A percentile compares a stretch with the other conserved stretches of the same genome.
Conservation (phyloP, 2,329 filamentous ascomycete genomes). For the Neonectria hederae region DNA sequence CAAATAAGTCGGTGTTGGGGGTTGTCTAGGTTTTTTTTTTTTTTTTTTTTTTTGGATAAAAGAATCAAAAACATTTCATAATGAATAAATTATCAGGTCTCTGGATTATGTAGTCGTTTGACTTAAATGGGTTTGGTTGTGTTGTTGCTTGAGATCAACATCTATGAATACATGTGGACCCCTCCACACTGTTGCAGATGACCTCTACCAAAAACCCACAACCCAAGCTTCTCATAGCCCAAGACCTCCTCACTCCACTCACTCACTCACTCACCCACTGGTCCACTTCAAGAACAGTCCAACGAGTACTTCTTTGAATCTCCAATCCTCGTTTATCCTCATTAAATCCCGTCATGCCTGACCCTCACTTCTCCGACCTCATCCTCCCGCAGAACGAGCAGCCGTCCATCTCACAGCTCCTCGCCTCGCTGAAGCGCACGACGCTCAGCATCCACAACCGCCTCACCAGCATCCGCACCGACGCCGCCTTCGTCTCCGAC, state of each 20-base stretch:
- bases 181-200: neutral
- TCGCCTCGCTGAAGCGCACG: slow-evolving; percentile 77
- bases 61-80: neutral
- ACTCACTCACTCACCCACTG: neutral
- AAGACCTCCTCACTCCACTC: neutral
- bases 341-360: slow-evolving; percentile 31
- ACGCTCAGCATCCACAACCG: slow-evolving; percentile 85
- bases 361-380: slow-evolving; percentile 52
- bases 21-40: slow-evolving; percentile 3
- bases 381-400: slow-evolving; percentile 65
- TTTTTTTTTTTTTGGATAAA: slow-evolving; percentile 8
- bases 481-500: slow-evolving; percentile 76
- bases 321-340: neutral
- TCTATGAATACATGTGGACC: neutral
- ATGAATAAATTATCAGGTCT: neutral
- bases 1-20: slow-evolving; percentile 1
- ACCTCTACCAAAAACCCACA: neutral
- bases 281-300: slow-evolving; percentile 2
- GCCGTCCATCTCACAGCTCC: slow-evolving; percentile 75
- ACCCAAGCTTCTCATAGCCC: neutral
- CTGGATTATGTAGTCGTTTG: neutral
- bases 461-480: slow-evolving; percentile 78
- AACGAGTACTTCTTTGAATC: neutral
- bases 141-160: neutral
- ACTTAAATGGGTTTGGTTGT: neutral